These are phyloP conservation scores for Trametes sp. DNA, from an alignment of 1,284 basidiomycete species.

Conservation along the genomic window DNA sequence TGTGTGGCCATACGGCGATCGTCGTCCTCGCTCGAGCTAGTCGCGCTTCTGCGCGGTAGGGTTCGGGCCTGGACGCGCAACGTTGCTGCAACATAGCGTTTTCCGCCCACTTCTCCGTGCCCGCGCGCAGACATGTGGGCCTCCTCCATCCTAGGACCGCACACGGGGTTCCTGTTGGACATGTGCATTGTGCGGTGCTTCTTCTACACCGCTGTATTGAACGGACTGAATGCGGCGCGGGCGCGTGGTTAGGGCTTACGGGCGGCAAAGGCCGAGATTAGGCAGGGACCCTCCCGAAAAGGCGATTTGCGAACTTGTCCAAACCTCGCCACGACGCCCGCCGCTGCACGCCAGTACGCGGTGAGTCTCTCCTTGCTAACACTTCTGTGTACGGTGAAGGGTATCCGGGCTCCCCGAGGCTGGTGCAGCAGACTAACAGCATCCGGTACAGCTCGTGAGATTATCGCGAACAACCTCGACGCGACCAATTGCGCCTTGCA, in stretches of 20 bases:
- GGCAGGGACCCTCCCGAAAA: slow-evolving; percentile 32
- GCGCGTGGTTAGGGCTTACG: slow-evolving; percentile 22
- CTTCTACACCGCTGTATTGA: neutral
- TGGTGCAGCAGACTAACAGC: neutral
- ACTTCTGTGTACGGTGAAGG: neutral
- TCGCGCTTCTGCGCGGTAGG: too few species aligned
- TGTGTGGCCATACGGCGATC: neutral
- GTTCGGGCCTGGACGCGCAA: neutral
- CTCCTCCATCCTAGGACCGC: neutral
- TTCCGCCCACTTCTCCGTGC: neutral
- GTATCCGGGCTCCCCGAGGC: neutral
- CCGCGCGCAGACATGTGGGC: neutral
- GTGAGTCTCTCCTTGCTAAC: neutral
- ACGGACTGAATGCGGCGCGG: slow-evolving; percentile 4
- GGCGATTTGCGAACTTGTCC: slow-evolving; percentile 25
- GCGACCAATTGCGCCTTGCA: neutral
- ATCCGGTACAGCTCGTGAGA: neutral
- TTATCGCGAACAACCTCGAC: neutral
- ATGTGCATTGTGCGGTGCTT: neutral
- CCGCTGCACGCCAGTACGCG: neutral
- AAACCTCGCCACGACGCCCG: neutral
- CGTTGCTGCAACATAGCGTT: neutral
- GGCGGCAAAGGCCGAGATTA: slow-evolving; percentile 38
- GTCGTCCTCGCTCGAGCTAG: too few species aligned
- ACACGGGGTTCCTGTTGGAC: neutral